These are phyloP conservation scores for Eremochloa ophiuroides DNA, from an alignment of 176 grass and related monocot species.

Conservation along the genomic window DNA sequence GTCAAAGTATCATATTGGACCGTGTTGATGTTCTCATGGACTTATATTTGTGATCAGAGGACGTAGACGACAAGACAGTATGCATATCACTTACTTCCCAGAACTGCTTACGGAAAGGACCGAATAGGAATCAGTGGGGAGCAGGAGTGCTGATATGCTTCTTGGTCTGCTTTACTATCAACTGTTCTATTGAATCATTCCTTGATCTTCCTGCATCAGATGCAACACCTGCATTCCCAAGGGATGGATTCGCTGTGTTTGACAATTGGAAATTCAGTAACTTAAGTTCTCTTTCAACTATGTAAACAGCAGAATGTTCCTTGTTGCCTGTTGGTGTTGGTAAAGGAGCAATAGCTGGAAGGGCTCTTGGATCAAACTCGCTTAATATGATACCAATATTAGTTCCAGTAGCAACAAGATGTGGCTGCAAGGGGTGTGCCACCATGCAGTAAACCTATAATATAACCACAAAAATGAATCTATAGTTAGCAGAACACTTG, in stretches of 20 bases:
- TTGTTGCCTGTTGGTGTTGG: conserved; percentile 66
- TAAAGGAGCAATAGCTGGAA: conserved; percentile 81
- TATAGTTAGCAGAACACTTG: conserved; percentile 30
- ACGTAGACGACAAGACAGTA: not conserved
- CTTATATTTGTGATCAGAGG: not conserved
- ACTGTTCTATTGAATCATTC: conserved; percentile 56
- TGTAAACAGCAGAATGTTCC: conserved; percentile 90
- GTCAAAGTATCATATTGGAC: too few species aligned
- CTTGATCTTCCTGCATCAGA: conserved; percentile 63
- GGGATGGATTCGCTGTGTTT: conserved; percentile 78
- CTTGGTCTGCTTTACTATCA: conserved; percentile 89
- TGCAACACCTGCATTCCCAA: conserved; percentile 44
- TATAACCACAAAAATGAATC: conserved; percentile 15
- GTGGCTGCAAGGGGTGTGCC: conserved; percentile 90
- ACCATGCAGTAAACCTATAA: conserved; percentile 99
- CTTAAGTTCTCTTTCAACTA: conserved; percentile 97
- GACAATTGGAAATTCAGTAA: conserved; percentile 92
- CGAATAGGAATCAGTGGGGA: conserved; percentile 92
- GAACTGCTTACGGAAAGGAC: conserved; percentile 89
- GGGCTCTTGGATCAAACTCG: conserved; percentile 92
- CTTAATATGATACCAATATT: conserved; percentile 98
- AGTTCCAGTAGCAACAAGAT: conserved; percentile 98
- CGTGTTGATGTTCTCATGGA: not conserved
- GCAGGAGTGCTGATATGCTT: conserved; percentile 98
- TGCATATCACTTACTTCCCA: conserved; percentile 71